Conservation (phyloP, 2,329 filamentous ascomycete genomes). For the Pyricularia sp. region DNA sequence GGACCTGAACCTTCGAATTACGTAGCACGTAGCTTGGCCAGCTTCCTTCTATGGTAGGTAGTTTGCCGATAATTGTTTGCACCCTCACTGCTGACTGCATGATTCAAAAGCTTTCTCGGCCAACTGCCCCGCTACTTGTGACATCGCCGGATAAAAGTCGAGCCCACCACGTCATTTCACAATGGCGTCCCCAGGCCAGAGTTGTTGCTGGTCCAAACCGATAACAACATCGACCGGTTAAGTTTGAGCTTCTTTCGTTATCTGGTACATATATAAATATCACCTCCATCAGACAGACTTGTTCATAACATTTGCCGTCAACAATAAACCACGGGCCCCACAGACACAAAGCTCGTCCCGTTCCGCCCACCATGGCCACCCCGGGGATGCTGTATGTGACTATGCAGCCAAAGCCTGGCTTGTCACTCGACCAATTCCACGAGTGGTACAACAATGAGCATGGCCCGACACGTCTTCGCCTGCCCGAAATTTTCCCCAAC, state of each 20-base stretch:
- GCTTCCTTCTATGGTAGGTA: neutral
- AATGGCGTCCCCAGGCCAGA: neutral
- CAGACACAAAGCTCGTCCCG: neutral
- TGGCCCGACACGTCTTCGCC: constrained; percentile 67
- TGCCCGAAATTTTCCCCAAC: constrained; percentile 64
- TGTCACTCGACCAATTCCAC: constrained; percentile 65
- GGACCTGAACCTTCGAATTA: neutral
- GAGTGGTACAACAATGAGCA: constrained; percentile 96
- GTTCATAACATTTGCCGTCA: neutral
- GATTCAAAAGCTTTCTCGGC: neutral
- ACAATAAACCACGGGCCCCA: neutral
- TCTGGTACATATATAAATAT: neutral
- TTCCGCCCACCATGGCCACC: constrained; percentile 9
- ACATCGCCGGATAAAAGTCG: neutral
- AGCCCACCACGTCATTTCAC: neutral
- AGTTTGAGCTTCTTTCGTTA: neutral
- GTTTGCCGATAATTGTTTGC: neutral
- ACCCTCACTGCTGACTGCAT: neutral
- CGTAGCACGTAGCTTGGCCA: neutral
- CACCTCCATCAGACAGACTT: neutral
- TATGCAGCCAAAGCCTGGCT: constrained; percentile 65
- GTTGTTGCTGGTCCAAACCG: neutral
- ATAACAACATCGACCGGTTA: neutral
- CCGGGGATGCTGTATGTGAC: constrained; percentile 76
- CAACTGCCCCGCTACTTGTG: neutral